phyloP scores from a whole-genome alignment of 2,329 filamentous ascomycete genomes.

The Sarocladium oryzae region DNA sequence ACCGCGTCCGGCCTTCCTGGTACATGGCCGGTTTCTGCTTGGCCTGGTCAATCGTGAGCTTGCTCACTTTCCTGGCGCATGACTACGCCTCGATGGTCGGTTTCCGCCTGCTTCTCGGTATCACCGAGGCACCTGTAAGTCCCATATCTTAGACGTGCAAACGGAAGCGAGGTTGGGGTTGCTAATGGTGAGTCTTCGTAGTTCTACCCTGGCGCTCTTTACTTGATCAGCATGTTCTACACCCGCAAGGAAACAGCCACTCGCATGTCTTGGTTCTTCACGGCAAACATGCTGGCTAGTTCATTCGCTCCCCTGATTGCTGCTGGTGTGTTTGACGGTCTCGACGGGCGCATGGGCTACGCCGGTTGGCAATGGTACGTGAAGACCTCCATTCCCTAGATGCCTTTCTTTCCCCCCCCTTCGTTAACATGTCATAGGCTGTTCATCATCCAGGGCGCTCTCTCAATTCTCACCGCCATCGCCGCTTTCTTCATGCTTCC shows the following conservation, averaged over 20 bases:
- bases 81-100: slow-evolving; percentile 22
- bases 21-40: slow-evolving; percentile 28
- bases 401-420: too few relatives aligned
- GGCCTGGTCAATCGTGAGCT: slow-evolving; percentile 26
- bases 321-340: slow-evolving; percentile 45
- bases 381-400: too few relatives aligned
- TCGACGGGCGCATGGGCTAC: slow-evolving; percentile 37
- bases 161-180: too few relatives aligned
- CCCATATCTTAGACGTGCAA: not conserved
- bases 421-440: slow-evolving; percentile 27
- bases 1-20: slow-evolving; percentile 27
- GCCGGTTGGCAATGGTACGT: slow-evolving; percentile 50
- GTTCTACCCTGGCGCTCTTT: slow-evolving; percentile 26
- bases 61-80: slow-evolving; percentile 22
- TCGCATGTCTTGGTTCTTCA: slow-evolving; percentile 47
- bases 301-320: slow-evolving; percentile 57
- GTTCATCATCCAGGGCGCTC: slow-evolving; percentile 60
- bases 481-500: slow-evolving; percentile 23
- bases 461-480: slow-evolving; percentile 22
- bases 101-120: slow-evolving; percentile 25
- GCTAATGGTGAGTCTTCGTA: slow-evolving; percentile 8
- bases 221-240: slow-evolving; percentile 40
- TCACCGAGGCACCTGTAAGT: slow-evolving; percentile 24
- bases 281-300: slow-evolving; percentile 56
- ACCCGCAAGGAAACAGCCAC: slow-evolving; percentile 55